Base-by-base conservation (phyloP, 495 filamentous ascomycete species). In the Copromyces sp. region DNA sequence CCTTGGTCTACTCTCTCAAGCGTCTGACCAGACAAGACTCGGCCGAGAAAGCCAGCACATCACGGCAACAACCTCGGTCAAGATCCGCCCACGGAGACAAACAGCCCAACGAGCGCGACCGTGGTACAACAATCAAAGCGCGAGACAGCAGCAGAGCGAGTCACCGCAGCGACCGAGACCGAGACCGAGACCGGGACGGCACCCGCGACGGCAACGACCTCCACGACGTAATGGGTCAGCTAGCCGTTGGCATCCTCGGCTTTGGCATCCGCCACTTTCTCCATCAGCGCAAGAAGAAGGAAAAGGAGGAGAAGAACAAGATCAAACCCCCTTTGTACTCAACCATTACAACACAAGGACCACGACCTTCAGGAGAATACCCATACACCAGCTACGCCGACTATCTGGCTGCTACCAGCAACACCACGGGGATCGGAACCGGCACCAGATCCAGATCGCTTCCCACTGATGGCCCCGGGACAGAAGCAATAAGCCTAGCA, bases 221-320 rank as follows among this genome's bases (percentile, higher is more conserved):
- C 37, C 77, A 80, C 72, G 32, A 72, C 6, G 70, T 78, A 32
- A 61, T 79, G 32, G 75, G 74, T 37, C 78, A 80, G 65, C 72
- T 80, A 12, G 78, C 73, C 6, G 75, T 78, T 24, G 77, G 77
- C 11, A 47, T 73, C 1, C 39, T 77, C 3, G 78, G 75, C 35
- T 77, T 77, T 61, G 78, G 78, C 8, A 72, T 79, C 38, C 70
- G 74, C 0, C 73, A 73, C 16, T 71, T 75, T 24, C 69, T 79
- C 41, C 68, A 70, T n/a, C 74, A 73, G 24, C 59, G 78, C 6
- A 65, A 65, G 53, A 61, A 61, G 24, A 65, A 65, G 53, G 53
- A 65, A 37, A 37, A 35, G 53, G 29, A 61, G 53, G 29, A 65
- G 53, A 35, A 65, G 29, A 65, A 65, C 53, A 65, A 65, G 24